Base-by-base conservation (phyloP, 2,329 filamentous ascomycete genomes). In the Aureobasidium sp. region DNA sequence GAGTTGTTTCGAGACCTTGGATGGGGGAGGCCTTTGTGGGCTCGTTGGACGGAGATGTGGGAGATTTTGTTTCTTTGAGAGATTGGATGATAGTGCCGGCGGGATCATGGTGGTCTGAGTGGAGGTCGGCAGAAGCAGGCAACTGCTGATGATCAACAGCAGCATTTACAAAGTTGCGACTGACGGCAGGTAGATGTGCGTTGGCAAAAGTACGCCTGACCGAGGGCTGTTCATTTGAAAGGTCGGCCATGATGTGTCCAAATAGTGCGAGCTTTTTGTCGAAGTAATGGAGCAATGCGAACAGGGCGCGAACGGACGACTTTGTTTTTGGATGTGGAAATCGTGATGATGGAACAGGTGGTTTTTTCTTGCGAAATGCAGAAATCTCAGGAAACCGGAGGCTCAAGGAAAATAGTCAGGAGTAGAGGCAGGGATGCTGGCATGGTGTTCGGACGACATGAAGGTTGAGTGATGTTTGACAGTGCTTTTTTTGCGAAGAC, bases 161-260 rank as follows among this genome's bases (percentile, higher is more conserved):
- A 29, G 27, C 7, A 7, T 27, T 32, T 12, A 14, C 10, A 22
- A 45, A 29, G 29, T 17, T 29, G 29, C 24, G 19, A 19, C 16
- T 29, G 22, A 21, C 8, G 12, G 44, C 19, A 24, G 45, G 55
- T 27, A 22, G 27, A 62, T 74, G 55, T 73, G 88, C 86, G 79
- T 87, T 89, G 70, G 86, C 86, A 75, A 90, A 90, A 38, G 85
- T 88, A 61, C 84, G 78, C 69, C 80, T 82, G 50, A 72, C 60
- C 40, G 54, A 59, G 24, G 60, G 52, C 16, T 53, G 57, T 12
- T 62, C 58, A 34, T 66, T 59, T 39, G 63, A 58, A 47, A 64
- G 58, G 53, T 66, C 67, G 16, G 66, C 62, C 66, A 70, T 69
- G 35, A 17, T 62, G 29, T 44, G 25, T 38, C 53, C 55, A 48